Evolutionary conservation across 139 green algal species (phyloP), one percentile per base, ranked within the genome.

Genomic region (Marvania coccoides): DNA sequence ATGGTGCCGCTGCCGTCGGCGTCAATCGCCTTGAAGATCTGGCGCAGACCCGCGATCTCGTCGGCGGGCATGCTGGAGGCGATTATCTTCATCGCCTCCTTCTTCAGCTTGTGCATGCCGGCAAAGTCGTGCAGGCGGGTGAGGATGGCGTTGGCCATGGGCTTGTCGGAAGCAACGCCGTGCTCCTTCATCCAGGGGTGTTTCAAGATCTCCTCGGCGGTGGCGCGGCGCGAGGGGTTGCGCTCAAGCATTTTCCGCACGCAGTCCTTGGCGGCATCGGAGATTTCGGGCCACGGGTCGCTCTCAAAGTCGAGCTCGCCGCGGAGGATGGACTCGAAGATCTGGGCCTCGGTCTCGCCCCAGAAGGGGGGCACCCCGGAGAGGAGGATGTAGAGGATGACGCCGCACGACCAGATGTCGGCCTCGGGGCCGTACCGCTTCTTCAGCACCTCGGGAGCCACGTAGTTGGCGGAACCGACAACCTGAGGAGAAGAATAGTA

Each of bases 341-440:
- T 95, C 67, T 87, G 77, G 76, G 95, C 82, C 77, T 97, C 91
- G 5, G 80, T 93, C 48, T 94, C 81, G 31, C 93, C 91, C 73
- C 88, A 95, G 77, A 97, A 98, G 14, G 91, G 91, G 26, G 91
- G 92, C 66, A 87, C 86, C 15, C 94, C 94, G 29, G 74, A 86
- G 40, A 99, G 80, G 38, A 98, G 79, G 72, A 99, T 98, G 85
- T 98, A 99, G 30, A 98, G 73, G 51, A 98, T 97, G 6, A 99
- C 86, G 24, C 94, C 94, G 58, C 76, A 87, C 31, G 66, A 87
- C 94, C 94, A 99, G 34, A 98, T 87, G 81, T 98, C 93, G 0
- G 86, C 86, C 61, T 96, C 85, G 34, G 82, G 76, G 64, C 77
- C 67, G 78, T 99, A 99, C 0, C 71, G 65, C 31, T 78, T 65